Evolutionary conservation across 768 basidiomycete species (phyloP), one percentile per base, ranked within the genome.

Genomic region (Tylopilus rubrobrunneus): DNA sequence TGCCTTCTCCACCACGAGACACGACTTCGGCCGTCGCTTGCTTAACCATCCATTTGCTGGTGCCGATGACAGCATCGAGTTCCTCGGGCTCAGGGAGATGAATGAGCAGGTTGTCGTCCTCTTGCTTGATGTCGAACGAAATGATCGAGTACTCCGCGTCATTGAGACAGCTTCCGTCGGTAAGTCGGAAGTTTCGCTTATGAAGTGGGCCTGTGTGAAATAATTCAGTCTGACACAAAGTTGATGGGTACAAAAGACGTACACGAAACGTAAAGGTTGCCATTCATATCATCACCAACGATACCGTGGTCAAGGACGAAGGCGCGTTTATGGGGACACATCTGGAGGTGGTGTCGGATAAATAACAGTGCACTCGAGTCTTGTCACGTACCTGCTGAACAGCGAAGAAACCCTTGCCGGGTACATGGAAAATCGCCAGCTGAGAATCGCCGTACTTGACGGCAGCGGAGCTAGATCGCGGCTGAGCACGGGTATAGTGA

Each of bases 221-320:
- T 3, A 31, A 12, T 19, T 43, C 14, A 25, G 17, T 47, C 27
- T 23, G 7, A 7, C 8, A 21, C 11, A n/a, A n/a, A n/a, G n/a
- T 15, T n/a, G 19, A 2, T 0, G 8, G 36, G 11, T 23, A 12
- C 8, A 28, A 29, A 42, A 4, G 27, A 66, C 79, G 58, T 55
- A 81, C 82, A 73, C 5, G 77, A 79, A 48, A 76, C 73, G 54
- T 76, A 79, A 11, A 80, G 71, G 11, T 77, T 73, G 11, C 83
- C 84, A 5, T 77, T 68, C 19, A 75, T 65, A 47, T 83, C 82
- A 59, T 87, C 85, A 0, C 85, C 85, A 9, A 90, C 72, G 49
- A 90, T 78, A 17, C 84, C 84, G 55, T 87, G 81, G 29, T 83
- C 83, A 9, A 89, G 80, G 9, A 88, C 84, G 60, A 87, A 86